phyloP scores from a whole-genome alignment of 345 rosid species.

The Toxicodendron radicans region DNA sequence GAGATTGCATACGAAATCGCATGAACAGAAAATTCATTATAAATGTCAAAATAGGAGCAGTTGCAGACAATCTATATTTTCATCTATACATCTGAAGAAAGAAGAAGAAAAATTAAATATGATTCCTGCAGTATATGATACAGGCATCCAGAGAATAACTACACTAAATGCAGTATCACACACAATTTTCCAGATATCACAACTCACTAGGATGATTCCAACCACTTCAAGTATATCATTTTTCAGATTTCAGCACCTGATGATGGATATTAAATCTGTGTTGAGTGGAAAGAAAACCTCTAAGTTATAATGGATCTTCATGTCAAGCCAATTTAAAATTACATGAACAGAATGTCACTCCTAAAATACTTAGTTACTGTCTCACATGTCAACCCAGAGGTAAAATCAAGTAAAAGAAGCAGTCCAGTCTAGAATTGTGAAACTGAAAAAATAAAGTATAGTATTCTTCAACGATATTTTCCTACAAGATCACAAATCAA shows the following conservation, averaged over 20 bases:
- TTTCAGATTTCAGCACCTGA: no score
- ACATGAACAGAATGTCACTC: background rate
- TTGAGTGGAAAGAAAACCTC: background rate
- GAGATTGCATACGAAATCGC: slow-evolving; percentile 7
- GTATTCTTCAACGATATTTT: background rate
- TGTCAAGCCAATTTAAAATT: background rate
- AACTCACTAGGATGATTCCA: background rate
- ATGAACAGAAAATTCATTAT: background rate
- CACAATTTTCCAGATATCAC: background rate
- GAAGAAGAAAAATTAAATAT: background rate
- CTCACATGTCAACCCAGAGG: background rate
- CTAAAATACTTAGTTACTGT: background rate
- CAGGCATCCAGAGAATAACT: background rate
- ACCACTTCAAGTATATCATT: background rate
- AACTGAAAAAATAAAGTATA: background rate
- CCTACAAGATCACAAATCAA: slow-evolving; percentile 4
- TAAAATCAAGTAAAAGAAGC: background rate
- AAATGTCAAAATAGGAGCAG: background rate
- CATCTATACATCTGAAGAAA: background rate
- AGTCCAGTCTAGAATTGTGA: background rate
- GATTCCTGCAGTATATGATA: background rate
- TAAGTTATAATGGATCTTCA: background rate
- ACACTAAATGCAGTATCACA: background rate
- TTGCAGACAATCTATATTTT: background rate
- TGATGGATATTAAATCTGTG: background rate